Evolutionary conservation across 495 filamentous ascomycete species (phyloP).

Genomic region (Xylaria acuta): DNA sequence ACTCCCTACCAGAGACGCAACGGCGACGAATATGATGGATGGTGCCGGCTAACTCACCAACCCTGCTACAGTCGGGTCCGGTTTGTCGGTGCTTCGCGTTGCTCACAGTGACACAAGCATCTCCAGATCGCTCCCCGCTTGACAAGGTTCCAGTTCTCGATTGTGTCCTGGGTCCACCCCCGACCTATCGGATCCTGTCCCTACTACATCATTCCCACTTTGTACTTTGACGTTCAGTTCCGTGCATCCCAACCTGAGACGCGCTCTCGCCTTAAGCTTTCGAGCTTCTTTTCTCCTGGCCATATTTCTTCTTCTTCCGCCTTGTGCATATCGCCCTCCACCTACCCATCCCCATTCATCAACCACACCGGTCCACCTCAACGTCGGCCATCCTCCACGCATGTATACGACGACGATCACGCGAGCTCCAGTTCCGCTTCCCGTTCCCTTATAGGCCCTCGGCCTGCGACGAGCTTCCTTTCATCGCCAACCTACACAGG

Average conservation of each 20-base stretch:
- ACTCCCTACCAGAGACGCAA: background rate
- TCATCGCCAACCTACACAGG: constrained; percentile 51
- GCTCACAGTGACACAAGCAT: constrained; percentile 41
- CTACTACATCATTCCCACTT: constrained; percentile 46
- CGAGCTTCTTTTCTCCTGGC: constrained; percentile 28
- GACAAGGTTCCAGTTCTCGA: constrained; percentile 40
- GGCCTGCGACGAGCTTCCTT: constrained; percentile 54
- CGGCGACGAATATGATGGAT: constrained; percentile 10
- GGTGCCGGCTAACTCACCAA: constrained; percentile 20
- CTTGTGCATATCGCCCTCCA: constrained; percentile 29
- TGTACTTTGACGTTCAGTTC: constrained; percentile 41
- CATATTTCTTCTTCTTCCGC: constrained; percentile 31
- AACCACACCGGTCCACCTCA: constrained; percentile 29
- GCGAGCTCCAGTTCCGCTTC: constrained; percentile 48
- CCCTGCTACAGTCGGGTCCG: constrained; percentile 14
- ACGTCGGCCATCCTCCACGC: constrained; percentile 27
- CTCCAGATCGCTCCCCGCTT: constrained; percentile 42
- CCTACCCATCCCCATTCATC: constrained; percentile 25
- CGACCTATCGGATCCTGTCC: constrained; percentile 47
- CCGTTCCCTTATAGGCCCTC: constrained; percentile 52
- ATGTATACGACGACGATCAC: constrained; percentile 55
- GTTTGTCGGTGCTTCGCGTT: constrained; percentile 23
- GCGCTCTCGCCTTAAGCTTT: constrained; percentile 33
- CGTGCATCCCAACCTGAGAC: constrained; percentile 31
- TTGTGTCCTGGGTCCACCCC: constrained; percentile 39